phyloP scores from a whole-genome alignment of 1,284 basidiomycete species.

The Malassezia yamatoensis region DNA sequence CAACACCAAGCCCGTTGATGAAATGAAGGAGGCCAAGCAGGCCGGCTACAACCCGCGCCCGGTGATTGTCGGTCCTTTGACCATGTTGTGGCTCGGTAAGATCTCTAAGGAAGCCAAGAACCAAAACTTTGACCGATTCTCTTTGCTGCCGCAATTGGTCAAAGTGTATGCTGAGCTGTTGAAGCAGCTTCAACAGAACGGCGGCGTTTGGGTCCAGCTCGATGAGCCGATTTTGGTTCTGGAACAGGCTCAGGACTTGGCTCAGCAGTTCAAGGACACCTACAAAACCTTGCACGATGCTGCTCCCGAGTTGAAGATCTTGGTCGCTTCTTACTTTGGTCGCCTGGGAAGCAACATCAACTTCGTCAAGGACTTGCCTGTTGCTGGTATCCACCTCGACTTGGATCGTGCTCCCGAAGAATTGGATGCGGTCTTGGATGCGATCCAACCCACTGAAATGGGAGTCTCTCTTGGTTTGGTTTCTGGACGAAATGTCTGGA shows the following conservation, averaged over 20 bases:
- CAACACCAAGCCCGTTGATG: constrained; percentile 81
- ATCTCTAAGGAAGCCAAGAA: constrained; percentile 69
- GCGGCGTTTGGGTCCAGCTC: constrained; percentile 86
- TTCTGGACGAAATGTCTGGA: constrained; percentile 99
- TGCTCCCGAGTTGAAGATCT: constrained; percentile 67
- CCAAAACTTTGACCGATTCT: constrained; percentile 77
- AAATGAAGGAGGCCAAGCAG: constrained; percentile 89
- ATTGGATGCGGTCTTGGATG: constrained; percentile 71
- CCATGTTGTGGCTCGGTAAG: constrained; percentile 91
- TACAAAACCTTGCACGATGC: constrained; percentile 74
- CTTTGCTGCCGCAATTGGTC: constrained; percentile 77
- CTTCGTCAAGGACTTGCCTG: constrained; percentile 82
- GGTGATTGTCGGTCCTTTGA: constrained; percentile 88
- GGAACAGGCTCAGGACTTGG: constrained; percentile 69
- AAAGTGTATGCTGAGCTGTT: constrained; percentile 88
- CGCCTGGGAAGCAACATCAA: constrained; percentile 86
- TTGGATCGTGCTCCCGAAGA: constrained; percentile 78
- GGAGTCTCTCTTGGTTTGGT: constrained; percentile 88
- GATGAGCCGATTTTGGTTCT: constrained; percentile 95
- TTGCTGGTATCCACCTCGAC: constrained; percentile 92
- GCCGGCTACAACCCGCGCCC: constrained; percentile 85
- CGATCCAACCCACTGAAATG: constrained; percentile 57
- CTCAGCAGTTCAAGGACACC: constrained; percentile 68
- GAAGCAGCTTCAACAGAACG: constrained; percentile 79
- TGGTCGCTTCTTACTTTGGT: constrained; percentile 85